phyloP scores from a whole-genome alignment of 2,329 filamentous ascomycete genomes.

The Thelonectria blattea region DNA sequence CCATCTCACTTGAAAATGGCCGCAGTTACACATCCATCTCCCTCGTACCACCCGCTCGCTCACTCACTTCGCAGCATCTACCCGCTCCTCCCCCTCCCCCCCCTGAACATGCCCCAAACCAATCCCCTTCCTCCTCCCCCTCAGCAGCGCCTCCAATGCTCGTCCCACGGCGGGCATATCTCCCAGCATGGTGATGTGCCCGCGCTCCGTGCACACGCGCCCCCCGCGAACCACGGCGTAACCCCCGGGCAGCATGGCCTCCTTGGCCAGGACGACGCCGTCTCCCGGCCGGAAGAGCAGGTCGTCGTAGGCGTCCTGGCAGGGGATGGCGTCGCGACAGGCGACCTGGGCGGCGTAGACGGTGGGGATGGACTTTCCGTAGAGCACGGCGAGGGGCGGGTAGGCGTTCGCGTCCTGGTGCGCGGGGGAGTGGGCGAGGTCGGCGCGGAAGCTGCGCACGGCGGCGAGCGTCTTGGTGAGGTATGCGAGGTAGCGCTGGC shows the following conservation, averaged over 20 bases:
- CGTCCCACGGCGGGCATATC: constrained; percentile 82
- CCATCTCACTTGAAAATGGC: constrained; percentile 9
- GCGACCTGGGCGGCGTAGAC: constrained; percentile 81
- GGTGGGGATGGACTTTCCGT: constrained; percentile 85
- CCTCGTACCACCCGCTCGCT: constrained; percentile 10
- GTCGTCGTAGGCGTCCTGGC: constrained; percentile 82
- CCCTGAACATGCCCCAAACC: constrained; percentile 57
- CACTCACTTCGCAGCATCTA: constrained; percentile 19
- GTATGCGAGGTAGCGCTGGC: constrained; percentile 61
- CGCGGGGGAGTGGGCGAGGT: constrained; percentile 66
- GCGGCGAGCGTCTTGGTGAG: constrained; percentile 75
- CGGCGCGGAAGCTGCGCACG: constrained; percentile 76
- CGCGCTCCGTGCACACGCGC: constrained; percentile 78
- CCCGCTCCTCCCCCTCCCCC: constrained; percentile 9
- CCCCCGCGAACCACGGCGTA: constrained; percentile 78
- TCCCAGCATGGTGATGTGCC: constrained; percentile 86
- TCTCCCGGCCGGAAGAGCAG: constrained; percentile 87
- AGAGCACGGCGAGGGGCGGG: constrained; percentile 82
- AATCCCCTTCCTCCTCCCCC: constrained; percentile 74
- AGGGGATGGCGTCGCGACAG: constrained; percentile 74
- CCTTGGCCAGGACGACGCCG: constrained; percentile 84
- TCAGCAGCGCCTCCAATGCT: constrained; percentile 71
- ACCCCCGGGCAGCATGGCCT: constrained; percentile 83
- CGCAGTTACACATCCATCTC: neutral
- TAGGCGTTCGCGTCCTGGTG: constrained; percentile 74